Evolutionary conservation across 2,329 filamentous ascomycete species (phyloP).

Genomic region (Pseudogymnoascus sp.): DNA sequence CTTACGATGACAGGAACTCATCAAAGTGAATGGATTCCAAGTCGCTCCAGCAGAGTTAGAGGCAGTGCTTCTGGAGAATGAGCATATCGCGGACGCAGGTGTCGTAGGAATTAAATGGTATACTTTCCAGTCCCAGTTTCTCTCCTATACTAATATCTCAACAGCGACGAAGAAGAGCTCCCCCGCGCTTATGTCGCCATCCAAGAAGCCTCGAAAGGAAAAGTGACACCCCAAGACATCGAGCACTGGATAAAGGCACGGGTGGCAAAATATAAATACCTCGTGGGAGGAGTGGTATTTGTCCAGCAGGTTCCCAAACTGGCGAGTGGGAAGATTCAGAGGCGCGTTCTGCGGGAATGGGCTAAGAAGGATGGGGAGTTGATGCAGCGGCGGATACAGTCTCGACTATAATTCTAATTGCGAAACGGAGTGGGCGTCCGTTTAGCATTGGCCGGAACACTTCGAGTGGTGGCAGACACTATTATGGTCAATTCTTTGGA

Average conservation of each 20-base stretch:
- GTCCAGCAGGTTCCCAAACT: constrained; percentile 49
- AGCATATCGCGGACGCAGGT: constrained; percentile 45
- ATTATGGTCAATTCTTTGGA: neutral
- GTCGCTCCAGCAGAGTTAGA: constrained; percentile 52
- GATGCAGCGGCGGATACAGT: constrained; percentile 18
- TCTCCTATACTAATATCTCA: neutral
- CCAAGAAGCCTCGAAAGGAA: constrained; percentile 37
- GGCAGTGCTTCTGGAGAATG: constrained; percentile 40
- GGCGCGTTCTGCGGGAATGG: constrained; percentile 48
- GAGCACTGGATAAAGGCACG: constrained; percentile 36
- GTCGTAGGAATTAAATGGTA: constrained; percentile 42
- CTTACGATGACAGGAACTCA: constrained; percentile 36
- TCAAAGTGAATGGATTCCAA: constrained; percentile 50
- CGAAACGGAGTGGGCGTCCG: neutral
- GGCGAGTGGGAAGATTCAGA: constrained; percentile 48
- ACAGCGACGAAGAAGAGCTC: constrained; percentile 36
- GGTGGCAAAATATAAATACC: constrained; percentile 43
- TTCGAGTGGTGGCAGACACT: neutral
- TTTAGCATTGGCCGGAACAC: neutral
- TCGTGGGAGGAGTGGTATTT: constrained; percentile 44
- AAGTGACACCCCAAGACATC: constrained; percentile 43
- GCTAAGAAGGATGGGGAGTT: constrained; percentile 42
- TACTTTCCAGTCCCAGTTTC: neutral
- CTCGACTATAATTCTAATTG: neutral
- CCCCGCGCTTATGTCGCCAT: constrained; percentile 45